A percentile compares a stretch with the other conserved stretches of the same genome.
phyloP scores from a whole-genome alignment of 2,329 filamentous ascomycete species.

The Teratosphaeria nubilosa region DNA sequence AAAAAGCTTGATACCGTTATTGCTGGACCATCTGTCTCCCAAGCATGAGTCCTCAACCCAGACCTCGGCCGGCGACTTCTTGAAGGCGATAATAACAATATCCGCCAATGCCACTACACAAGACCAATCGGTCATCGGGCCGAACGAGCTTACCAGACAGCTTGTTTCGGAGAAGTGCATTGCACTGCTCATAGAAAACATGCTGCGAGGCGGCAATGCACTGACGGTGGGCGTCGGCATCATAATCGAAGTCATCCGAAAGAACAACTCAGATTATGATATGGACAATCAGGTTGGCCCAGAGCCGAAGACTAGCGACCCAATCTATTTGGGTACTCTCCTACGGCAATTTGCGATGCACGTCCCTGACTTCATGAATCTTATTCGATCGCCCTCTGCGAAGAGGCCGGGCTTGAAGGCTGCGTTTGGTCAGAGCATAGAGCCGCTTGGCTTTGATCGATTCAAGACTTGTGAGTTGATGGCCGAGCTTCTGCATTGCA shows the following conservation, averaged over 20 bases:
- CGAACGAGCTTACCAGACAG: slow-evolving; percentile 91
- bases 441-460: slow-evolving; percentile 89
- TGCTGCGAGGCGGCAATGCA: slow-evolving; percentile 88
- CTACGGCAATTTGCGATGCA: slow-evolving; percentile 81
- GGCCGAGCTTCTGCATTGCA: slow-evolving; percentile 94
- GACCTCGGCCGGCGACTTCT: slow-evolving; percentile 91
- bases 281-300: slow-evolving; percentile 77
- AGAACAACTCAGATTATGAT: slow-evolving; percentile 99
- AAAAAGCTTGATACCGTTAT: slow-evolving; percentile 73
- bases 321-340: slow-evolving; percentile 88
- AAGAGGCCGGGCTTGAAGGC: slow-evolving; percentile 68
- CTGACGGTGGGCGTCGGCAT: slow-evolving; percentile 94
- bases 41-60: slow-evolving; percentile 83
- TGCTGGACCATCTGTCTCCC: slow-evolving; percentile 78
- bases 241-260: slow-evolving; percentile 94
- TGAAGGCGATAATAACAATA: slow-evolving; percentile 98
- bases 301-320: slow-evolving; percentile 74
- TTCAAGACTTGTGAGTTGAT: slow-evolving; percentile 99
- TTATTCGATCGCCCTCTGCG: slow-evolving; percentile 70
- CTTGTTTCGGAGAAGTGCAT: slow-evolving; percentile 81
- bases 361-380: slow-evolving; percentile 85
- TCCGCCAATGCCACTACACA: slow-evolving; percentile 97
- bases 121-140: slow-evolving; percentile 96
- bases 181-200: slow-evolving; percentile 74
- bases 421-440: slow-evolving; percentile 82